Conservation (phyloP, 2,329 filamentous ascomycete species). For the Neoascochyta sp. region DNA sequence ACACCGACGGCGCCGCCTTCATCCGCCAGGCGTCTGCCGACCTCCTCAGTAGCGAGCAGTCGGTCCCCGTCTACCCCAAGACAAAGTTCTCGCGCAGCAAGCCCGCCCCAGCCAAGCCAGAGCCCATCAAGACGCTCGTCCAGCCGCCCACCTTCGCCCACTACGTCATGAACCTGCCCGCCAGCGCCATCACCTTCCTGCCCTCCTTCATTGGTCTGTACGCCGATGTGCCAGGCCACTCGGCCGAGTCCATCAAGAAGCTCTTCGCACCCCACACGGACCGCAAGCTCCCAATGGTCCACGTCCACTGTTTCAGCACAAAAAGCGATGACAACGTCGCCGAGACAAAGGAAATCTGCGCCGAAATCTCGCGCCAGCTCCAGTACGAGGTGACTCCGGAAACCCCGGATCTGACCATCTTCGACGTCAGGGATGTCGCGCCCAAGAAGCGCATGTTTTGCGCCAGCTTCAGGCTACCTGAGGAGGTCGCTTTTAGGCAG, state of each 20-base stretch:
- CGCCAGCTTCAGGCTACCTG: slow-evolving; percentile 81
- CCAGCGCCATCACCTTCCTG: slow-evolving; percentile 81
- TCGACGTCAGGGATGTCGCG: slow-evolving; percentile 77
- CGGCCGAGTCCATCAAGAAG: slow-evolving; percentile 22
- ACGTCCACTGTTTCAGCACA: slow-evolving; percentile 90
- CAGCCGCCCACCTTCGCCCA: slow-evolving; percentile 79
- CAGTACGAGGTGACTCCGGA: slow-evolving; percentile 56
- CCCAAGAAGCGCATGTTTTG: slow-evolving; percentile 97
- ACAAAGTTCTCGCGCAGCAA: slow-evolving; percentile 24
- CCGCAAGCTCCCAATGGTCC: slow-evolving; percentile 70
- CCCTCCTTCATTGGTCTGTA: slow-evolving; percentile 76
- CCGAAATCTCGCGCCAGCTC: slow-evolving; percentile 61
- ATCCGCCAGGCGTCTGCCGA: slow-evolving; percentile 66
- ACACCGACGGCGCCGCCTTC: slow-evolving; percentile 77
- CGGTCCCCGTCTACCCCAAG: slow-evolving; percentile 41
- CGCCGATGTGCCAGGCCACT: slow-evolving; percentile 46
- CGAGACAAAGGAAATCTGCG: slow-evolving; percentile 58
- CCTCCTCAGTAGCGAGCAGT: slow-evolving; percentile 53
- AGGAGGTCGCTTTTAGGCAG: slow-evolving; percentile 71
- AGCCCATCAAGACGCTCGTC: slow-evolving; percentile 37
- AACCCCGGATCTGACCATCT: slow-evolving; percentile 55
- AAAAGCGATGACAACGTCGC: slow-evolving; percentile 73
- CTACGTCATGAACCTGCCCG: slow-evolving; percentile 97
- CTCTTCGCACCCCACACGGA: slow-evolving; percentile 43
- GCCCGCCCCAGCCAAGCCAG: slow-evolving; percentile 18